These are phyloP conservation scores for Aphanoascus verrucosus DNA, from an alignment of 2,329 filamentous ascomycete genomes.

Conservation along the genomic window DNA sequence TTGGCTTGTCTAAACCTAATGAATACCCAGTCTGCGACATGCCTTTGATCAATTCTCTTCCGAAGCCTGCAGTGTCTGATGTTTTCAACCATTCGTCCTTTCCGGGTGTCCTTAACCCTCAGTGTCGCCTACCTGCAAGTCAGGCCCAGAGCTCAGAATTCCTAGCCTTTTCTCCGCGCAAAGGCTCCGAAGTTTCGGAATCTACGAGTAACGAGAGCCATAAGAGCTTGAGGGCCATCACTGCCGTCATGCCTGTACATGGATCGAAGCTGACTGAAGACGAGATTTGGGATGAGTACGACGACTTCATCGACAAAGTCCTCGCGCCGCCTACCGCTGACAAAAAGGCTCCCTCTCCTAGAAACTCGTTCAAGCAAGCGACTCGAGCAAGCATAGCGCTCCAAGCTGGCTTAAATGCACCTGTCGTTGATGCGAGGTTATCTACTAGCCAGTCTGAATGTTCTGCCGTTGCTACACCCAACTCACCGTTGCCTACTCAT, in stretches of 20 bases:
- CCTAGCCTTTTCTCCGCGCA: constrained; percentile 60
- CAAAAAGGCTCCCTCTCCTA: constrained; percentile 17
- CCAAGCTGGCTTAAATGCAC: constrained; percentile 27
- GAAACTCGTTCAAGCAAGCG: constrained; percentile 28
- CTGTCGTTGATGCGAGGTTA: constrained; percentile 1
- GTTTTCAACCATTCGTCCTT: neutral
- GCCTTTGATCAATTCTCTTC: neutral
- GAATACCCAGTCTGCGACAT: neutral
- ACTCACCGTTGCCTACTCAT: constrained; percentile 20
- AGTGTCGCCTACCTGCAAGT: neutral
- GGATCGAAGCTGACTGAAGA: constrained; percentile 61
- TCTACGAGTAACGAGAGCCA: constrained; percentile 55
- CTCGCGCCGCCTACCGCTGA: constrained; percentile 39
- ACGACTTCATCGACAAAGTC: constrained; percentile 70
- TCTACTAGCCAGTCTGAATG: constrained; percentile 19
- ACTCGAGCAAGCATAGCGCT: constrained; percentile 31
- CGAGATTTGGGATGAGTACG: constrained; percentile 89
- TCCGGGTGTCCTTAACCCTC: neutral
- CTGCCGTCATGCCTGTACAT: constrained; percentile 54
- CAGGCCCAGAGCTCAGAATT: constrained; percentile 46
- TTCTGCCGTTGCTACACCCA: constrained; percentile 19
- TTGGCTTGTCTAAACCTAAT: neutral
- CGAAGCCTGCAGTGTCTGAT: neutral
- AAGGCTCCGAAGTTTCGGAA: constrained; percentile 57
- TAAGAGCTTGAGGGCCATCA: constrained; percentile 51